Evolutionary conservation across 2,329 filamentous ascomycete genomes (phyloP), one percentile per base, ranked within the genome.

Genomic region (Acrocalymma vagum): DNA sequence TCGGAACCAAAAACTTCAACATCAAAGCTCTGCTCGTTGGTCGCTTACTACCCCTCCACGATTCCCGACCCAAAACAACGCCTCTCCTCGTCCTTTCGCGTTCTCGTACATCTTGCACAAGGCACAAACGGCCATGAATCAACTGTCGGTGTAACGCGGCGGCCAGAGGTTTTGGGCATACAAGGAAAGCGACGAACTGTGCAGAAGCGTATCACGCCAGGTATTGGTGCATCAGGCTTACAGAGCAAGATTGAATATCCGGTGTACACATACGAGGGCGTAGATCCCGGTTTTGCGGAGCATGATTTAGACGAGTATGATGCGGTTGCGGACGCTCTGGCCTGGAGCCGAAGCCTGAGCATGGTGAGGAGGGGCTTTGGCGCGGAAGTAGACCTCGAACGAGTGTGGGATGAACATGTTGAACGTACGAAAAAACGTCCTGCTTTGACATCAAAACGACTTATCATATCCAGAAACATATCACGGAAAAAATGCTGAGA

Each of bases 281-380:
- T 70, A 0, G 71, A 82, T 34, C 71, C 82, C 0, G 88, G 88
- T 0, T 91, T 92, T 48, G 87, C 87, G 0, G 87, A 91, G 66
- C 77, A 79, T 14, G 82, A 89, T 40, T 64, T 88, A 21, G 83
- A 87, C 3, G 81, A 86, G 51, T 90, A 83, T 54, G 79, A 90
- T 49, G 73, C 78, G 8, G 73, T 87, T 3, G 79, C 79, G 0
- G 81, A 85, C 2, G 78, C 80, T n/a, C 59, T 90, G 14, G 86
- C 87, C 0, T 90, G 85, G 79, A 82, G 78, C n/a, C 76, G 88
- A 6, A 85, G 82, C 23, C 59, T 92, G 42, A 74, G 74, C 1
- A 69, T 76, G 1, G 73, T 88, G 23, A 75, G 84, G 26, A 78
- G 77, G 45, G 86, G 82, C 0, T 88, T 90, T 58, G 63, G 70